A percentile compares a stretch with the other conserved stretches of the same genome.
phyloP scores from a whole-genome alignment of 2,329 filamentous ascomycete species.

The Mycosphaerella sp. region DNA sequence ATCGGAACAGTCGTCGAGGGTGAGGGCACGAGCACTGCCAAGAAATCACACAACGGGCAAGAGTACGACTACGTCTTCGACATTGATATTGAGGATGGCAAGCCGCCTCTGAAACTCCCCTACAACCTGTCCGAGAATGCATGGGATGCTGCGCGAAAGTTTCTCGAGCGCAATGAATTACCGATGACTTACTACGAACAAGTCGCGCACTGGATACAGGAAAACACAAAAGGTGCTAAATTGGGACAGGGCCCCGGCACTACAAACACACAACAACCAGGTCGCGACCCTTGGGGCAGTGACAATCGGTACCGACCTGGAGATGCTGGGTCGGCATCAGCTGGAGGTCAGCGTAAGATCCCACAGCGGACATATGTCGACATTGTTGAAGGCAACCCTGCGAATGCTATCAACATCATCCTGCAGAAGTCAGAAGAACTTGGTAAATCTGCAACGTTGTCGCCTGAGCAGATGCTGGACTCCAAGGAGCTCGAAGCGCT shows the following conservation, averaged over 20 bases:
- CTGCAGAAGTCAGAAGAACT: conserved; percentile 61
- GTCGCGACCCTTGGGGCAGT: conserved; percentile 68
- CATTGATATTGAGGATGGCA: conserved; percentile 91
- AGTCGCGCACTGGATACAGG: conserved; percentile 84
- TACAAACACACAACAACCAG: conserved; percentile 39
- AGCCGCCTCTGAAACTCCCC: conserved; percentile 85
- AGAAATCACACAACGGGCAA: conserved; percentile 70
- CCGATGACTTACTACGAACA: conserved; percentile 83
- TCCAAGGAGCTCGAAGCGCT: conserved; percentile 62
- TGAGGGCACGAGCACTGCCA: conserved; percentile 66
- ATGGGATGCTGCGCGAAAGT: conserved; percentile 85
- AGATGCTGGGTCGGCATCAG: conserved; percentile 43
- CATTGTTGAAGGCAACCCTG: conserved; percentile 32
- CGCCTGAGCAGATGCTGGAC: conserved; percentile 58
- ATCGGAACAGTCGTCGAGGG: conserved; percentile 91
- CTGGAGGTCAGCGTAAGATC: conserved; percentile 25
- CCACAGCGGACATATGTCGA: conserved; percentile 28
- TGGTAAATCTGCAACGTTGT: conserved; percentile 45
- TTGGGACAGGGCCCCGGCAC: conserved; percentile 52
- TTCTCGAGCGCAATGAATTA: conserved; percentile 81
- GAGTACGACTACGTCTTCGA: conserved; percentile 97
- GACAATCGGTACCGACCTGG: conserved; percentile 74
- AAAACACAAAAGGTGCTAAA: conserved; percentile 81
- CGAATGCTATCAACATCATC: conserved; percentile 53
- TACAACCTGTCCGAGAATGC: conserved; percentile 90